Base-by-base conservation (phyloP, 177 flowering plant species). In the Vitis hybrid region DNA sequence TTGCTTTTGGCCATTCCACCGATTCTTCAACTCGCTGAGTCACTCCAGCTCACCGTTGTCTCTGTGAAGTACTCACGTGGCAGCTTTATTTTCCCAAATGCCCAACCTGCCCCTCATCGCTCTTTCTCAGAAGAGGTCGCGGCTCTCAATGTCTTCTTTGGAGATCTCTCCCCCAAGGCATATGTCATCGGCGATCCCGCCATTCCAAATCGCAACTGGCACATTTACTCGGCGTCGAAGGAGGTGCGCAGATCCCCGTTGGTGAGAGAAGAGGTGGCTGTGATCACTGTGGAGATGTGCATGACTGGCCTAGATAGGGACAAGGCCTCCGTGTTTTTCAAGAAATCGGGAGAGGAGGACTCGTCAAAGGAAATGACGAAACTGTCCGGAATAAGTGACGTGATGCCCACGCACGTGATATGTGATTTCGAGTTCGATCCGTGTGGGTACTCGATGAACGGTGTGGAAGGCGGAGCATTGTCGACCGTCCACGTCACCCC, bases 401-500 rank as follows among this genome's bases (percentile, higher is more conserved):
- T 88, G 6, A 71, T 82, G 2, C 89, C 90, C 2, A 46, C 69
- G 2, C 81, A 73, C 59, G 69, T 61, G 78, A 84, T 86, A 1
- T 86, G 90, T 35, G 92, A 84, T 46, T 86, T 77, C 54, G 86
- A 73, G 12, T 88, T 88, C 48, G 92, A 88, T 20, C 92, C 90
- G 0, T 88, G 92, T 52, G 92, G 94, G 1, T 90, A 90, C 73
- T 90, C 94, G 1, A 90, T 90, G 94, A 90, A 90, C 58, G 87
- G 84, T 1, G 80, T 86, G 30, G 84, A 84, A 4, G 88, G 84
- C 1, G 20, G 48, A 3, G 84, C 82, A 3, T 67, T 61, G 5
- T 86, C 92, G 0, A 88, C 92, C 2, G 79, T 86, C 24, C 92
- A 88, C 70, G 90, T 88, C 50, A 90, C 94, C 21, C 94, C 94